A percentile compares a stretch with the other conserved stretches of the same genome.
phyloP scores from a whole-genome alignment of 768 basidiomycete genomes.

The Piloderma croceum region DNA sequence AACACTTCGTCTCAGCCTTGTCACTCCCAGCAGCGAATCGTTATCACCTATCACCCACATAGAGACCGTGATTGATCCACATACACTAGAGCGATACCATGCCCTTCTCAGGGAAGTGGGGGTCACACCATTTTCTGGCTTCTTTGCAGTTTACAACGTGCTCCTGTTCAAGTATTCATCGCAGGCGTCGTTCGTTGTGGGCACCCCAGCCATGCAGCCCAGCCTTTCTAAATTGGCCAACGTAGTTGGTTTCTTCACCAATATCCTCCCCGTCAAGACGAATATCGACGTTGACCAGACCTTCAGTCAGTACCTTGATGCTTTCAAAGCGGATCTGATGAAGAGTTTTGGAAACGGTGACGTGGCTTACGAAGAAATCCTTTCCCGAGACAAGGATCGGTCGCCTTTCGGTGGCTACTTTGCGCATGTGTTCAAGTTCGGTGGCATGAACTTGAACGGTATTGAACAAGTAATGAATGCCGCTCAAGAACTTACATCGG shows the following conservation, averaged over 20 bases:
- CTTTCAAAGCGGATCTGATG: conserved; percentile 21
- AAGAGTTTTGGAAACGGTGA: conserved; percentile 20
- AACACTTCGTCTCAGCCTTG: too few species aligned
- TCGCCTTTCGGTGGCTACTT: too few species aligned
- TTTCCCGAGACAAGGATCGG: conserved; percentile 21
- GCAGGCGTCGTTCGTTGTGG: conserved; percentile 22
- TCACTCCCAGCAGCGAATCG: too few species aligned
- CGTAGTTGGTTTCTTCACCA: conserved; percentile 27
- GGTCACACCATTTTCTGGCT: conserved; percentile 24
- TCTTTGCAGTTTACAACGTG: conserved; percentile 28
- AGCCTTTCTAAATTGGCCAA: conserved; percentile 22
- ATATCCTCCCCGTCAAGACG: conserved; percentile 26
- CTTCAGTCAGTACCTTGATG: conserved; percentile 18
- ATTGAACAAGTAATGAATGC: too few species aligned
- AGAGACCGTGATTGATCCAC: too few species aligned
- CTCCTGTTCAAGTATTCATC: conserved; percentile 29
- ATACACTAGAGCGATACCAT: conserved; percentile 17
- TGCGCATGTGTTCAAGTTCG: too few species aligned
- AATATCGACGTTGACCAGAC: conserved; percentile 19
- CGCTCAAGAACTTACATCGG: too few species aligned
- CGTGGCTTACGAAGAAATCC: conserved; percentile 26
- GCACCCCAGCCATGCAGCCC: conserved; percentile 26
- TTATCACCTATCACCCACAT: too few species aligned
- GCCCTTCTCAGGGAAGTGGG: conserved; percentile 13
- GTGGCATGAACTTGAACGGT: too few species aligned